Conservation (phyloP, 257 asterid species). For the Mitragyna speciosa region DNA sequence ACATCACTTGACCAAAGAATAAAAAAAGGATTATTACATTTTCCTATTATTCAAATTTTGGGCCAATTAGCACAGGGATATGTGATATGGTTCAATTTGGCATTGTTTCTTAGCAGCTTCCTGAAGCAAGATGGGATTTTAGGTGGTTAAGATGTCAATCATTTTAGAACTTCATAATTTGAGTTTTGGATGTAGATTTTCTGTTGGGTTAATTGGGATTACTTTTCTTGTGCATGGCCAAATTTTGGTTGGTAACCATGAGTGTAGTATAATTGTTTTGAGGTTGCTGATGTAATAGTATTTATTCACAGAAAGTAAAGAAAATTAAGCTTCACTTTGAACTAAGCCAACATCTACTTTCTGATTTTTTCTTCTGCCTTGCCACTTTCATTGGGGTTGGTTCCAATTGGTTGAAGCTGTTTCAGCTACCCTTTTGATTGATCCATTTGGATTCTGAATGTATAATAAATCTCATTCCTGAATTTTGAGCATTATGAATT, state of each 20-base stretch:
- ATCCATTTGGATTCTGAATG: not conserved
- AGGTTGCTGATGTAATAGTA: not conserved
- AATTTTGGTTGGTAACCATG: not conserved
- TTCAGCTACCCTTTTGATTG: not conserved
- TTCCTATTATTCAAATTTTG: not conserved
- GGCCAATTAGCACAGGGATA: not conserved
- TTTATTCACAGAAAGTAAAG: not conserved
- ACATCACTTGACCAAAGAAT: too few species aligned
- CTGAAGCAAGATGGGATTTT: not conserved
- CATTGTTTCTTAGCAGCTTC: not conserved
- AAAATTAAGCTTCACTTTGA: not conserved
- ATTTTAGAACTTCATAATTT: not conserved
- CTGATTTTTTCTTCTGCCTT: not conserved
- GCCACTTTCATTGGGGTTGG: too few species aligned
- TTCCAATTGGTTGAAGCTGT: too few species aligned
- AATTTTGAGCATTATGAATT: too few species aligned
- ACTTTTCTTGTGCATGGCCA: not conserved
- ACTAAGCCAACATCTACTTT: not conserved
- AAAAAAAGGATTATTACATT: not conserved
- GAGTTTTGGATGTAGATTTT: not conserved
- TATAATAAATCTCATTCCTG: not conserved
- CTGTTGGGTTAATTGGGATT: not conserved
- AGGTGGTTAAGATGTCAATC: not conserved
- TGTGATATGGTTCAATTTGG: not conserved
- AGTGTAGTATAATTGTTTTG: not conserved